A percentile compares a stretch with the other conserved stretches of the same genome.
These are phyloP conservation scores for Leucosporidium scottii DNA, from an alignment of 768 basidiomycete species.

Conservation along the genomic window DNA sequence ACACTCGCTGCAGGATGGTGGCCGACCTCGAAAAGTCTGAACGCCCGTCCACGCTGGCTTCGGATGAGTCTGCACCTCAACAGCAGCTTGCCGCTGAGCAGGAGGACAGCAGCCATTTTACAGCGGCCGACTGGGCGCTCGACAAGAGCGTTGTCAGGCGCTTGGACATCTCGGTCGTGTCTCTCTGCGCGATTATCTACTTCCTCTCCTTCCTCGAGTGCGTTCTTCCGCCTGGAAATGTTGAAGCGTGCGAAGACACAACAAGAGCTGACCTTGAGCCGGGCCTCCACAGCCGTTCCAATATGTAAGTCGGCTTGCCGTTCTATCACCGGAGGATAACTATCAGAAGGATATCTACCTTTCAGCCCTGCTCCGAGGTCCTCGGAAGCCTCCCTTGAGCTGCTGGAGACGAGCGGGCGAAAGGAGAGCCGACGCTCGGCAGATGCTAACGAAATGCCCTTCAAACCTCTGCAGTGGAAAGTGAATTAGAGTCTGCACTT, in stretches of 20 bases:
- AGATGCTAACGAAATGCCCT: not conserved
- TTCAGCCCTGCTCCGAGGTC: not conserved
- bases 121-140: not conserved
- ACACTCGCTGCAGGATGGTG: not conserved
- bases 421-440: not conserved
- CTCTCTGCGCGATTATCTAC: not conserved
- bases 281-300: too few relatives aligned
- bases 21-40: not conserved
- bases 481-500: not conserved
- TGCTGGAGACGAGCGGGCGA: not conserved
- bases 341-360: not conserved
- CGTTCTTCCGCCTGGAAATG: too few relatives aligned
- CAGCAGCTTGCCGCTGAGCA: not conserved
- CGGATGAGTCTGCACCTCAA: not conserved
- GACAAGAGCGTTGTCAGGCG: slow-evolving; percentile 2
- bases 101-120: not conserved
- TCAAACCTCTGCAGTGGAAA: slow-evolving; percentile 1
- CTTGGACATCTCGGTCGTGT: slow-evolving; percentile 15
- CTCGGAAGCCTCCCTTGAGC: not conserved
- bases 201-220: slow-evolving; percentile 17
- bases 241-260: too few relatives aligned
- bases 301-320: too few relatives aligned
- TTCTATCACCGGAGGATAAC: too few relatives aligned
- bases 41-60: not conserved
- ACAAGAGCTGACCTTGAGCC: too few relatives aligned